Percentiles rank a stretch among this genome's conserved stretches.
These are phyloP conservation scores for Zygosaccharomyces pseudorouxii DNA, from an alignment of 805 yeast genomes.

Conservation along the genomic window DNA sequence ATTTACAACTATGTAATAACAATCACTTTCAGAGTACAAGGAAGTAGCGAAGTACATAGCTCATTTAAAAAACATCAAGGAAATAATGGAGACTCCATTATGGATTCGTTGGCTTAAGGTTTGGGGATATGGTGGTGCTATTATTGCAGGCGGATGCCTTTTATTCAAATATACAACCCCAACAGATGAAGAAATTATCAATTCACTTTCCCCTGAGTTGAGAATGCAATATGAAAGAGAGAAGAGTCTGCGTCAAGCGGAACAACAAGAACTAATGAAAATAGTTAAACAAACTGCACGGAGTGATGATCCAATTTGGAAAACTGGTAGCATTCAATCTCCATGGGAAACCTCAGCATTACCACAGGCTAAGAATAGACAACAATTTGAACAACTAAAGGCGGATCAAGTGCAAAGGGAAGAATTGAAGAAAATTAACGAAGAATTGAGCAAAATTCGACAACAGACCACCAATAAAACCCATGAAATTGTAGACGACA, in stretches of 20 bases:
- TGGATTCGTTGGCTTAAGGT: conserved; percentile 60
- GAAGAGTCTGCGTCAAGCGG: conserved; percentile 55
- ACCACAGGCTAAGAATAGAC: conserved; percentile 38
- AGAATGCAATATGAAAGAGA: conserved; percentile 68
- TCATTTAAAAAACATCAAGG: background rate
- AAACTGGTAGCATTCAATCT: conserved; percentile 60
- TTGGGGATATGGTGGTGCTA: conserved; percentile 55
- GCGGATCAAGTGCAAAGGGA: conserved; percentile 33
- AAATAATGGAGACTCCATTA: conserved; percentile 39
- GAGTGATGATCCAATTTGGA: conserved; percentile 79
- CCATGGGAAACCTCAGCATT: conserved; percentile 53
- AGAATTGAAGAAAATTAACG: conserved; percentile 29
- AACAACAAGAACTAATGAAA: conserved; percentile 65
- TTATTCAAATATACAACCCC: conserved; percentile 75
- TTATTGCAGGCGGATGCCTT: conserved; percentile 68
- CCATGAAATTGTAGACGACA: conserved; percentile 29
- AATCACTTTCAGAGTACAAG: background rate
- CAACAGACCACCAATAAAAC: conserved; percentile 38
- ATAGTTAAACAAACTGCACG: conserved; percentile 59
- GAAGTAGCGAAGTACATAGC: background rate
- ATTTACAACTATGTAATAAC: background rate
- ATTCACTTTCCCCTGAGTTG: conserved; percentile 75
- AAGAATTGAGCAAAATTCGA: conserved; percentile 41
- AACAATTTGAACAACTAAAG: conserved; percentile 40
- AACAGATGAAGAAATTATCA: conserved; percentile 73